Evolutionary conservation across 129 eudicot species (phyloP), one percentile per base, ranked within the genome.

Genomic region (Dittrichia graveolens): DNA sequence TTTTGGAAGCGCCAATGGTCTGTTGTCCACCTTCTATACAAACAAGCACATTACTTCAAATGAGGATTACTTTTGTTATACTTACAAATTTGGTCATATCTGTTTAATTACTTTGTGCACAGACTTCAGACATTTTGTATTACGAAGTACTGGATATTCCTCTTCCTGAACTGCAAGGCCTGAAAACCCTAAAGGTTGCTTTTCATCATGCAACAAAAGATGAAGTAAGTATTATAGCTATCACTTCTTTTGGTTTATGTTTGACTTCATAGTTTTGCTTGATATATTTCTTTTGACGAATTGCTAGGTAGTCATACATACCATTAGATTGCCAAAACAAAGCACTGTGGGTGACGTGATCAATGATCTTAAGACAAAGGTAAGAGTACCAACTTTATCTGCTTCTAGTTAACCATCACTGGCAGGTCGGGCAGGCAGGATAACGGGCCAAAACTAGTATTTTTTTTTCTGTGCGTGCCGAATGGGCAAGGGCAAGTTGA

Each of bases 111-210:
- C 48, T 59, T 24, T 71, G 4, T 68, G 61, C 68, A 31, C 76
- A 91, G 97, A 81, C 76, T 49, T 88, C 97, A 9, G 97, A 91
- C 69, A 91, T 88, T 75, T 61, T 91, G 76, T 91, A 91, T 72
- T 91, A 91, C 77, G 97, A 91, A 82, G 91, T 88, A 61, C 79
- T 88, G 79, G 97, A 91, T 79, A 91, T 91, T 56, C 97, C 97
- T 76, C 81, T 88, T 61, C 96, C 97, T 43, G 97, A 91, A 79
- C 77, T 88, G 60, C 97, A 91, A 87, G 87, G 95, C 45, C 84
- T 91, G 59, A 91, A 86, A 74, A 84, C 96, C 47, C 85, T 91
- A 12, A 88, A 91, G 80, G 93, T 91, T 78, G 96, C 96, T 71
- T 91, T 88, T 65, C 92, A 88, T 68, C 87, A 85, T 79, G 92